Percentiles rank a stretch among this genome's conserved stretches.
These are phyloP conservation scores for Cystobasidium tubakii DNA, from an alignment of 768 basidiomycete species.

Conservation along the genomic window DNA sequence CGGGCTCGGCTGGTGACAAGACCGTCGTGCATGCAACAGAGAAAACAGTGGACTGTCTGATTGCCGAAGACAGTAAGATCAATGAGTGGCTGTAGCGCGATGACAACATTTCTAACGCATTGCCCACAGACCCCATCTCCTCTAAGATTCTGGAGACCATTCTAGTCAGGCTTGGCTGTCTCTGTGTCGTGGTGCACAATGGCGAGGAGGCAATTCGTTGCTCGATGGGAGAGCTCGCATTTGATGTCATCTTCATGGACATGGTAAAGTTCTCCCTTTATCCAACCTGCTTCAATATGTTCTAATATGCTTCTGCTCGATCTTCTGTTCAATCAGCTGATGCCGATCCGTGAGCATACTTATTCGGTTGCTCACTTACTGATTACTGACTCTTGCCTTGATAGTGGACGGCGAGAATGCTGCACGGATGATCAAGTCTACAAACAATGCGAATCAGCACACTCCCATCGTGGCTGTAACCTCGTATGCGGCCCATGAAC, in stretches of 20 bases:
- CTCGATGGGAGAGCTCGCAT: conserved; percentile 81
- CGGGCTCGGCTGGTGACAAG: not conserved
- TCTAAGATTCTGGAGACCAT: conserved; percentile 95
- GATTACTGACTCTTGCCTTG: conserved; percentile 33
- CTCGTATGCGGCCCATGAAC: conserved; percentile 40
- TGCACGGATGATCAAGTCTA: conserved; percentile 92
- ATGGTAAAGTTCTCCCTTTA: conserved; percentile 12
- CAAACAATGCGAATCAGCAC: conserved; percentile 85
- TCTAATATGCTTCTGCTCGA: not conserved
- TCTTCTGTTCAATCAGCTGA: conserved; percentile 7
- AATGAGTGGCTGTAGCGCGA: not conserved
- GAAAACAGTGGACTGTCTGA: conserved; percentile 67
- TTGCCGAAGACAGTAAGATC: conserved; percentile 73
- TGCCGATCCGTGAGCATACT: conserved; percentile 14
- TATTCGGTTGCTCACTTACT: not conserved
- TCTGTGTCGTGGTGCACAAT: conserved; percentile 89
- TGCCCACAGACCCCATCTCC: conserved; percentile 67
- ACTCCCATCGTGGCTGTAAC: conserved; percentile 87
- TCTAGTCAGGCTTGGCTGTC: conserved; percentile 85
- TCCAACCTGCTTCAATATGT: not conserved
- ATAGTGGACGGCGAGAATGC: conserved; percentile 91
- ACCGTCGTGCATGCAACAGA: not conserved
- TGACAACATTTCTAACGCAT: not conserved
- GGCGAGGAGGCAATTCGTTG: conserved; percentile 96
- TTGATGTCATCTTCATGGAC: conserved; percentile 44